Base-by-base conservation (phyloP, 352 stramenopile species). In the Pythium aphanidermatum region DNA sequence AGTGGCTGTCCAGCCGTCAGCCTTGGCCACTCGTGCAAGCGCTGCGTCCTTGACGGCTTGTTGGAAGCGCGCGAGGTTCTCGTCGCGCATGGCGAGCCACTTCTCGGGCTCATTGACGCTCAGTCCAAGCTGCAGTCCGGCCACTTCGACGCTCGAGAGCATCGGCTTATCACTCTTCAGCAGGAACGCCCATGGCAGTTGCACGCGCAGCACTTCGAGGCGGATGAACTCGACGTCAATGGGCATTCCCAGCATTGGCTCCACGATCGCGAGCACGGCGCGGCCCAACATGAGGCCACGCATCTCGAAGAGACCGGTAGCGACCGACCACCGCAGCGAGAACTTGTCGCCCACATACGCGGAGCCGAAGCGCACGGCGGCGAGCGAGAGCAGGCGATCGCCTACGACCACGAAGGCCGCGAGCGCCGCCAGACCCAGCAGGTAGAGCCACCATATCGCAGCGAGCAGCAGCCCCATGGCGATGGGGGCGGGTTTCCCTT, bases 61-160 rank as follows among this genome's bases (percentile, higher is more conserved):
- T 16, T 71, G 45, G 40, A 73, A 72, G 17, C 79, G 74, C 31
- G 60, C 58, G 6, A 58, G 37, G 62, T 93, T 93, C 29, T 91
- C 65, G 26, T 85, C 63, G 23, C 51, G 60, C 37, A 69, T 68
- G 65, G 69, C 85, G 51, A 89, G 78, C 83, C 83, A 94, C 31
- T 86, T 81, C 55, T 86, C 71, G 0, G 80, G 71, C 23, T 65
- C 35, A 36, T 92, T 74, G 13, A 88, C 62, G 32, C 51, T 65
- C 21, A 89, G 36, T 7, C 55, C 74, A 17, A 92, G 13, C 11
- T 81, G 60, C 13, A 92, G 34, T 0, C 77, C 82, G 4, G 50
- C 51, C 30, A 93, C 42, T 31, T 78, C 47, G 26, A 92, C 26
- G 21, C 61, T 68, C 33, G 74, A 86, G 39, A 64, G 55, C 49